A percentile compares a stretch with the other conserved stretches of the same genome.
Conservation (phyloP, 176 grass and related monocot genomes). For the Cenchrus purpureus region DNA sequence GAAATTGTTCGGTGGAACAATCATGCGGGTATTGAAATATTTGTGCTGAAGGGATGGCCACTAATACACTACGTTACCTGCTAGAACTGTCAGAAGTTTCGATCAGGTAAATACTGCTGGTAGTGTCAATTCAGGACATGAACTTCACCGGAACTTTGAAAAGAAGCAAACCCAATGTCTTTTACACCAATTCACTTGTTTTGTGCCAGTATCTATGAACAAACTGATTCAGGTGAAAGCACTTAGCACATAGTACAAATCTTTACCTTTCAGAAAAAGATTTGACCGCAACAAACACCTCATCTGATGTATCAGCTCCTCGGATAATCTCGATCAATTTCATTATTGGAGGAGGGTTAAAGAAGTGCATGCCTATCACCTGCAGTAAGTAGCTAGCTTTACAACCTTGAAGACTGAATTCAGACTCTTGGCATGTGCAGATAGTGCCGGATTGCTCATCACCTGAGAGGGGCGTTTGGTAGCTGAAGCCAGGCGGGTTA, state of each 20-base stretch:
- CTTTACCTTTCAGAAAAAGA: constrained; percentile 74
- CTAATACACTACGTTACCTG: not conserved
- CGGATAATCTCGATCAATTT: constrained; percentile 92
- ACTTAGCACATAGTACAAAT: not conserved
- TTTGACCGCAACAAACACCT: constrained; percentile 72
- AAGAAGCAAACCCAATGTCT: not conserved
- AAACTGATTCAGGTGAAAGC: not conserved
- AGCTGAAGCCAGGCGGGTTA: constrained; percentile 80
- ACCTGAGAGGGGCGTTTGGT: constrained; percentile 84
- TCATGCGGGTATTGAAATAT: not conserved
- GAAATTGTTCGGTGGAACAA: constrained; percentile 13
- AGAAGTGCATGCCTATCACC: constrained; percentile 97
- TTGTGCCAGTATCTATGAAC: not conserved
- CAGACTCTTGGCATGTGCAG: not conserved
- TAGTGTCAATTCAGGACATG: not conserved
- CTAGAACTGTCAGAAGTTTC: not conserved
- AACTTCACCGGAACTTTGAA: not conserved
- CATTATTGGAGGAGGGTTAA: constrained; percentile 97
- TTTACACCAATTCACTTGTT: constrained; percentile 16
- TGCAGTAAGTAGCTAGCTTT: constrained; percentile 39
- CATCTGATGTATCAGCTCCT: constrained; percentile 85
- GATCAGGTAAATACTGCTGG: not conserved
- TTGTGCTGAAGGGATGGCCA: not conserved
- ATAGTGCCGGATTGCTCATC: constrained; percentile 4
- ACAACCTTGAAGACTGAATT: constrained; percentile 5